Base-by-base conservation (phyloP, 2,329 filamentous ascomycete genomes). In the Salinomyces thailandicus region DNA sequence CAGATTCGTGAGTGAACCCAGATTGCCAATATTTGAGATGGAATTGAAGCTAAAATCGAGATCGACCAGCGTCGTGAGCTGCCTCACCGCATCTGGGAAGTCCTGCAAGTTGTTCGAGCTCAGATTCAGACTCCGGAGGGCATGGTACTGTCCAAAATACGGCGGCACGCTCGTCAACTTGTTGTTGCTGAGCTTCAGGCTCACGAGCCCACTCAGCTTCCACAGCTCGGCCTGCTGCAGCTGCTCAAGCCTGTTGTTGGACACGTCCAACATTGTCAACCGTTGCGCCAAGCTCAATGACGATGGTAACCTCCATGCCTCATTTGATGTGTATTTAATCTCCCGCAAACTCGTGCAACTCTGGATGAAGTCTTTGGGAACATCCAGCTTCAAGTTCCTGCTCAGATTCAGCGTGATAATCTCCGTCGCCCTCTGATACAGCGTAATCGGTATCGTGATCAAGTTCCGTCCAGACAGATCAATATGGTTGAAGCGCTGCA, bases 21-120 rank as follows among this genome's bases (percentile, higher is more conserved):
- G 83, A 44, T 80, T 77, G 1, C 87, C 86, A 5, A 98, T 65
- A 36, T 68, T 73, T 8, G 75, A 74, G 44, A 98, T 94, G 27
- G 79, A 75, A 57, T 98, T 98, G 72, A 98, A 98, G 58, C 89
- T 96, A 55, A 98, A 77, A 53, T 98, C 91, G 27, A 98, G 73
- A 55, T 98, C 89, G 9, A 94, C 83, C 31, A 98, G 64, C 29
- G 81, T 86, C 46, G 77, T 77, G 14, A 98, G 66, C 16, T 85
- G 73, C 59, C 85, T 89, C 15, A 98, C 68, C 50, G 93, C 93
- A 15, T 79, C 69, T 0, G 91, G 91, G 45, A 98, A 93, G 27
- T 75, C 75, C 38, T 81, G 79, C 37, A 98, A 71, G 42, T 84
- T 87, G 59, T 98, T 98, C 1, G 91, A 98, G 1, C 89, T 94